Evolutionary conservation across 2,329 filamentous ascomycete genomes (phyloP).

Genomic region (Cladobotryum mycophilum): DNA sequence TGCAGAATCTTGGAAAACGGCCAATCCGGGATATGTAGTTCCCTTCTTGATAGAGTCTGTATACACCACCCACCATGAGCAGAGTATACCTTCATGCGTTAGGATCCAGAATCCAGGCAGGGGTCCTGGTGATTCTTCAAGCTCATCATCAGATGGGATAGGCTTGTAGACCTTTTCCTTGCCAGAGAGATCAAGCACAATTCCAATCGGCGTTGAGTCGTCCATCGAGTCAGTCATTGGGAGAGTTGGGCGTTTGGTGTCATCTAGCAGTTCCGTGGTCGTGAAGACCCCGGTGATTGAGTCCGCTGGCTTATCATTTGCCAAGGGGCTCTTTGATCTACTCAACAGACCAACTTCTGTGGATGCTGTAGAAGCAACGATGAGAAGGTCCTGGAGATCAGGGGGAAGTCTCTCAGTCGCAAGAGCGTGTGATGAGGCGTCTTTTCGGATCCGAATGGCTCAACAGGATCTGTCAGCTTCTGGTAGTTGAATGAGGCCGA

Average conservation of each 20-base stretch:
- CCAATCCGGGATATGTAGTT: conserved; percentile 66
- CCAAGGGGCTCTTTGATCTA: conserved; percentile 62
- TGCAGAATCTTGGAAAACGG: conserved; percentile 36
- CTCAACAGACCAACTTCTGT: conserved; percentile 75
- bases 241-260: conserved; percentile 67
- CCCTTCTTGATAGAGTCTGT: conserved; percentile 74
- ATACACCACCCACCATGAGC: conserved; percentile 89
- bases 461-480: conserved; percentile 67
- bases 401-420: conserved; percentile 74
- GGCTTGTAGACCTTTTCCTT: conserved; percentile 73
- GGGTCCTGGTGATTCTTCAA: conserved; percentile 71
- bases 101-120: conserved; percentile 78
- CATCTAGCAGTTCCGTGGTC: conserved; percentile 64
- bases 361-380: conserved; percentile 75
- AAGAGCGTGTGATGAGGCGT: conserved; percentile 71
- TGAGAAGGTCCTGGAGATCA: conserved; percentile 70
- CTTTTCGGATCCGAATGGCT: conserved; percentile 61
- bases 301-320: conserved; percentile 52
- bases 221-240: conserved; percentile 57
- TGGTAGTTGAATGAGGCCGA: conserved; percentile 61
- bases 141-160: conserved; percentile 67
- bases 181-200: conserved; percentile 76
- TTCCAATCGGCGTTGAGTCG: conserved; percentile 72
- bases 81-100: conserved; percentile 81
- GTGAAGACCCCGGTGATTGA: conserved; percentile 64